These are phyloP conservation scores for Stephania japonica DNA, from an alignment of 164 flowering plant genomes.

Conservation along the genomic window DNA sequence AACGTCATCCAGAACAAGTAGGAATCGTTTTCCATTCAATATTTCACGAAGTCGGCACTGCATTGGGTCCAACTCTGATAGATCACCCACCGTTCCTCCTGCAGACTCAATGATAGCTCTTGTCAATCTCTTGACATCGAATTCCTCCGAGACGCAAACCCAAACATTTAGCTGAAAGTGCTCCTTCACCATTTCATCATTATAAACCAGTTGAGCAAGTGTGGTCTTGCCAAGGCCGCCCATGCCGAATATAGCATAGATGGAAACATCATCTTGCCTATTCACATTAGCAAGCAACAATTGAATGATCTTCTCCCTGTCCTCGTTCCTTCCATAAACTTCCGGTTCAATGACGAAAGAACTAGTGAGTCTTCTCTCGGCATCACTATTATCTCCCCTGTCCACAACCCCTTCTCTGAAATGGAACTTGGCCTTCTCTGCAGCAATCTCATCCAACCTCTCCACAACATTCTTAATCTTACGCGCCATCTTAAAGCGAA, in stretches of 20 bases:
- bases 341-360: no score
- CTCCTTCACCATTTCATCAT: background rate
- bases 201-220: background rate
- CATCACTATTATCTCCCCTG: no score
- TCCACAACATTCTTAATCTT: background rate
- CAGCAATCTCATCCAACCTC: background rate
- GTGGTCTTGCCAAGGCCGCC: background rate
- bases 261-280: background rate
- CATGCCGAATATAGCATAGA: background rate
- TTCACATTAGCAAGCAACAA: background rate
- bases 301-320: no score
- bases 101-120: background rate
- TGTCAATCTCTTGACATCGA: background rate
- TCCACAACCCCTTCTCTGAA: background rate
- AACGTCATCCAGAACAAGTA: constrained; percentile 5
- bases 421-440: background rate
- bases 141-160: no score
- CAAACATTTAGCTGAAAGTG: background rate
- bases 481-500: background rate
- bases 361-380: no score
- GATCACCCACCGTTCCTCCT: background rate
- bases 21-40: no score
- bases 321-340: no score
- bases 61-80: background rate
- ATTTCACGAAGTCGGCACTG: background rate